Evolutionary conservation across 169 alveolate genomes (phyloP), one percentile per base, ranked within the genome.

Genomic region (Toxoplasma gondii): DNA sequence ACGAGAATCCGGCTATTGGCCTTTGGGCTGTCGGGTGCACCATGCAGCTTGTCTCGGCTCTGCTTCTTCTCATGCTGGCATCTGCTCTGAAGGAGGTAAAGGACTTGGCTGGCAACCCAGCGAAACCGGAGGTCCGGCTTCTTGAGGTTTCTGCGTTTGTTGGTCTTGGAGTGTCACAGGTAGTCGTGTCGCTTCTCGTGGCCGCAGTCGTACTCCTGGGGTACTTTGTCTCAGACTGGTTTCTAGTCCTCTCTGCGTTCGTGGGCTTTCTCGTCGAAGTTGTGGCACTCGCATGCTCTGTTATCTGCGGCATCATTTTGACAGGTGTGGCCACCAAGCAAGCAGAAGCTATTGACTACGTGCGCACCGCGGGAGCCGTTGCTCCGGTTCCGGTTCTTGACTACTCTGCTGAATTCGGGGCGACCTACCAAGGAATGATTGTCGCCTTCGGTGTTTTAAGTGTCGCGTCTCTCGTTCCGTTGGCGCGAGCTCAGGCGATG

Each of bases 1-100:
- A 78, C 2, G 87, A 78, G 87, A 78, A 39, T 34, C 87, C 87
- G 31, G 87, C 87, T 24, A 78, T 78, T 16, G 87, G 87, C 44
- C 53, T 78, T 39, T 78, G 87, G 87, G 87, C 53, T 34, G 34
- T 78, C 43, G 87, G 87, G 16, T 78, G 41, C 53, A 34, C 87
- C 45, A 78, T 78, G 87, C 87, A 78, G 87, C 4, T 78, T 7
- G 87, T 78, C 34, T 78, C 87, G 0, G 43, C 87, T 41, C 29
- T 78, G 24, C 29, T 78, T 27, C 45, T 78, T 38, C 22, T 78
- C 7, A 38, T 34, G 24, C 45, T 78, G 7, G 87, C 87, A 31
- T 38, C 53, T 34, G 27, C 87, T 5, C 17, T 78, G 45, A 27
- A 12, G 16, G 0, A 10, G 45, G 27, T 24, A 19, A 64, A 64